These are phyloP conservation scores for Primulina eburnea DNA, from an alignment of 257 asterid genomes.

Conservation along the genomic window DNA sequence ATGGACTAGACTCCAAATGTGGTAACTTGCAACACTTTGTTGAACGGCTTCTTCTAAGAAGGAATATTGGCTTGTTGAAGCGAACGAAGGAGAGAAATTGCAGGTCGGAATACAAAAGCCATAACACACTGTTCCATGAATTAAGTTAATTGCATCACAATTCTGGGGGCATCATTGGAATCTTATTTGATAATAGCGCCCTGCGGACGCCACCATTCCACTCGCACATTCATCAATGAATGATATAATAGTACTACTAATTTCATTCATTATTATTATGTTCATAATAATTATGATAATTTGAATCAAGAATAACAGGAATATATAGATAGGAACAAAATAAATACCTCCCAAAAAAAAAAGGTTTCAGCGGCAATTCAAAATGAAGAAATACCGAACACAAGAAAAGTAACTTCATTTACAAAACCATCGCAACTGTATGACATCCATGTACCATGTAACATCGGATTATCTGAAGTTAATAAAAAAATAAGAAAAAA, in stretches of 20 bases:
- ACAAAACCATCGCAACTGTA: constrained; percentile 36
- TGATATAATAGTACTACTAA: too few relatives aligned
- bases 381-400: constrained; percentile 19
- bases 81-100: constrained; percentile 51
- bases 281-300: too few relatives aligned
- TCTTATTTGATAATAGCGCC: too few relatives aligned
- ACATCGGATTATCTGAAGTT: constrained; percentile 35
- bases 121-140: constrained; percentile 65
- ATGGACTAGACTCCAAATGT: constrained; percentile 50
- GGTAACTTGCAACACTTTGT: constrained; percentile 63
- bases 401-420: constrained; percentile 32
- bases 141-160: constrained; percentile 29
- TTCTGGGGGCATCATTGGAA: too few relatives aligned
- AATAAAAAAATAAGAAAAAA: constrained; percentile 20
- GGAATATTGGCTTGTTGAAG: constrained; percentile 54
- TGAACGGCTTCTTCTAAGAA: constrained; percentile 68
- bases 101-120: constrained; percentile 56
- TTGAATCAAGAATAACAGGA: too few relatives aligned
- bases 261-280: too few relatives aligned
- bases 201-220: too few relatives aligned
- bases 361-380: constrained; percentile 10
- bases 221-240: too few relatives aligned
- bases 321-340: too few relatives aligned
- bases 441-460: constrained; percentile 38
- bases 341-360: too few relatives aligned